Base-by-base conservation (phyloP, 2,329 filamentous ascomycete species). In the Diaporthe amygdali region DNA sequence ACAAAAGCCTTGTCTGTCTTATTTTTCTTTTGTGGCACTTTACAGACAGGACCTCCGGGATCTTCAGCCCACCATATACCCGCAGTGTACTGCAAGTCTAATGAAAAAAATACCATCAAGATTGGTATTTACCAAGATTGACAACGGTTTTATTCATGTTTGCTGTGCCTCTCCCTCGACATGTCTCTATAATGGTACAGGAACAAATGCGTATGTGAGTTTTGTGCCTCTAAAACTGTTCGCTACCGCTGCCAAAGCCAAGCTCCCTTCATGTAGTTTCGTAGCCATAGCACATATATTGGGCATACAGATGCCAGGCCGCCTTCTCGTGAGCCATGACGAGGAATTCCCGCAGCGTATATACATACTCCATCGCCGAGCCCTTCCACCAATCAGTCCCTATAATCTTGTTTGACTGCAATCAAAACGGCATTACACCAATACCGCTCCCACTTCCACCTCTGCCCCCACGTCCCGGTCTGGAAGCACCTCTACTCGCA, bases 391-490 rank as follows among this genome's bases (percentile, higher is more conserved):
- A 41, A 5, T n/a, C n/a, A 27, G n/a, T 7, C 22, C 12, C 32
- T n/a, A 2, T 56, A 32, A 14, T 56, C 52, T 25, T 25, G 52
- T 6, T 32, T 39, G 32, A 55, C 12, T 32, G 15, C 66, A n/a
- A 14, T 44, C 34, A 73, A 22, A 69, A 69, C 3, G 72, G 72
- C 72, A 73, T 73, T 8, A 69, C 22, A 27, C 34, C 37, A 15
- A 73, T 73, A 5, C 72, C 66, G 37, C 69, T 51, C 7, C 56
- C 56, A 14, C 34, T 17, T 17, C 52, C 47, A 14, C 71, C 49
- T 2, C 68, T 22, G 0, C 69, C 66, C 2, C 46, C 66, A 9
- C 46, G 59, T 27, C 51, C 69, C 25, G 66, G 32, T 44, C 64
- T 71, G 37, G 51, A 46, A 14, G 59, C 52, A 8, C 56, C 54